Evolutionary conservation across 2,329 filamentous ascomycete genomes (phyloP).

Genomic region (Colletotrichum scovillei): DNA sequence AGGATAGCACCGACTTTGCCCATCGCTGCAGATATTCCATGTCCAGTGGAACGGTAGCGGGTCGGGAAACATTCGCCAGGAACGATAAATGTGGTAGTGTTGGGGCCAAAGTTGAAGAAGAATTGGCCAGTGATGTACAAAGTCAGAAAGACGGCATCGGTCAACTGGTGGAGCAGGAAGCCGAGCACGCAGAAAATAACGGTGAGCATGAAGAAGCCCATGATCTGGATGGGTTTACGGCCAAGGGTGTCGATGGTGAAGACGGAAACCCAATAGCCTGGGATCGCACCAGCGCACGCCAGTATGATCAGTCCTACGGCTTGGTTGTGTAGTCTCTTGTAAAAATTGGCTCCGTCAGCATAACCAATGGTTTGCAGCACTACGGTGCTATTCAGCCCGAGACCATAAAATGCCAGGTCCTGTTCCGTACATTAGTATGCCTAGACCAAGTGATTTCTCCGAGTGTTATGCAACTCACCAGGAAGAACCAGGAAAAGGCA

Average conservation of each 20-base stretch:
- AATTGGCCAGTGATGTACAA: constrained; percentile 75
- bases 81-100: constrained; percentile 74
- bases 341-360: constrained; percentile 70
- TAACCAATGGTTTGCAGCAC: constrained; percentile 81
- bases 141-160: constrained; percentile 62
- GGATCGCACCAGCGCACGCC: constrained; percentile 80
- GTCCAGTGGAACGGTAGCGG: constrained; percentile 70
- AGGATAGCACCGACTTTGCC: constrained; percentile 77
- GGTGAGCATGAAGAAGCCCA: constrained; percentile 71
- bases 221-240: constrained; percentile 79
- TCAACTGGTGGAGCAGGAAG: constrained; percentile 65
- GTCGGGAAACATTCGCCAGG: constrained; percentile 75
- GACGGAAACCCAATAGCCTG: constrained; percentile 84
- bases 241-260: constrained; percentile 80
- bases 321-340: constrained; percentile 76
- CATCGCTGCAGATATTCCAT: constrained; percentile 74
- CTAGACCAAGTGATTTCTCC: not conserved
- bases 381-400: constrained; percentile 80
- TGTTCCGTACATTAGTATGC: constrained; percentile 43
- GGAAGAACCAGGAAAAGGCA: constrained; percentile 84
- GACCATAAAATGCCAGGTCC: constrained; percentile 76
- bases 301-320: constrained; percentile 83
- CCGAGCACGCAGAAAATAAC: constrained; percentile 72
- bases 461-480: constrained; percentile 52
- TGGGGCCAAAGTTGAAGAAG: constrained; percentile 75